A percentile compares a stretch with the other conserved stretches of the same genome.
Evolutionary conservation across 1,284 basidiomycete genomes (phyloP).

Genomic region (Cutaneotrichosporon spelunceum): DNA sequence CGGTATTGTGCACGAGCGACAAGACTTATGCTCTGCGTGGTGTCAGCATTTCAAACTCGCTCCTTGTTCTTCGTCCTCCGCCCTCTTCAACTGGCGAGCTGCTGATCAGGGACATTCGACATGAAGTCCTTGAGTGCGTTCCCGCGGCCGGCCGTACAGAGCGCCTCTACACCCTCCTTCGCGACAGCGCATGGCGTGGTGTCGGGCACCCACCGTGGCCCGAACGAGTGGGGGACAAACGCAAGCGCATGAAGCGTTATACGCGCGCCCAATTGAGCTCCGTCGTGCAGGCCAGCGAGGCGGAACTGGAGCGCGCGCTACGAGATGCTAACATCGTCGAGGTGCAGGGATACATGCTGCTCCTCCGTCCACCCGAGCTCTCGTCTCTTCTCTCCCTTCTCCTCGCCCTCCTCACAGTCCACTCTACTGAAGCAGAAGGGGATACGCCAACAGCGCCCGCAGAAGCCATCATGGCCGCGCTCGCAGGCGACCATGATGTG

Average conservation of each 20-base stretch:
- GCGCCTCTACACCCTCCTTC: slow-evolving; percentile 61
- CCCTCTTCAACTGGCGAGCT: slow-evolving; percentile 23
- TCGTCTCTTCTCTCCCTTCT: slow-evolving; percentile 67
- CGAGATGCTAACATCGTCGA: slow-evolving; percentile 66
- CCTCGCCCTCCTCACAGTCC: slow-evolving; percentile 59
- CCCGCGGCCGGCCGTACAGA: slow-evolving; percentile 70
- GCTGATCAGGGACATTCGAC: slow-evolving; percentile 55
- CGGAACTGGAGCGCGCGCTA: slow-evolving; percentile 64
- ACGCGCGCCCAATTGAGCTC: slow-evolving; percentile 62
- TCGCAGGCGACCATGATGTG: slow-evolving; percentile 73
- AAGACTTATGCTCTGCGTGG: slow-evolving; percentile 77
- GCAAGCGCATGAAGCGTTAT: slow-evolving; percentile 45
- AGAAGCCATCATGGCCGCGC: slow-evolving; percentile 54
- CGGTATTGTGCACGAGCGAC: slow-evolving; percentile 75
- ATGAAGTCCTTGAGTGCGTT: slow-evolving; percentile 71
- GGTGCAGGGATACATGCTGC: slow-evolving; percentile 56
- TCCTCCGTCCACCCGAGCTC: slow-evolving; percentile 64
- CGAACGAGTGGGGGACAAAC: slow-evolving; percentile 15
- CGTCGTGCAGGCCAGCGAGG: slow-evolving; percentile 73
- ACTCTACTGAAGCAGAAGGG: slow-evolving; percentile 19
- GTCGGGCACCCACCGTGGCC: slow-evolving; percentile 45
- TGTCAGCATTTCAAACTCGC: slow-evolving; percentile 77
- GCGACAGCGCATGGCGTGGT: slow-evolving; percentile 62
- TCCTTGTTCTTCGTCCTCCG: slow-evolving; percentile 64
- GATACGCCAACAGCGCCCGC: neutral